A percentile compares a stretch with the other conserved stretches of the same genome.
phyloP scores from a whole-genome alignment of 352 stramenopile species.

The Phytophthora crassamura region DNA sequence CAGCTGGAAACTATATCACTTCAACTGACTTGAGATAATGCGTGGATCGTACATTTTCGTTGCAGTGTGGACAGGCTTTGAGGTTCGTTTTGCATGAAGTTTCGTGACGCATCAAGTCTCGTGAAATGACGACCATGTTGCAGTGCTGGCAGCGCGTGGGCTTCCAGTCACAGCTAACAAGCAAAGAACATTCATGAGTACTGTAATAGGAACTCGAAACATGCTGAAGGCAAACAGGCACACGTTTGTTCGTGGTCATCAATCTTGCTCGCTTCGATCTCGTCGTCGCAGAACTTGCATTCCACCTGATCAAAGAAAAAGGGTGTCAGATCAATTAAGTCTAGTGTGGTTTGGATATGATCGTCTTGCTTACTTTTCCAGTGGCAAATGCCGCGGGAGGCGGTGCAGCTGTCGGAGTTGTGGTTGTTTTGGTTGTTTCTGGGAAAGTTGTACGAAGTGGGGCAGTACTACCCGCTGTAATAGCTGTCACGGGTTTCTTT shows the following conservation, averaged over 20 bases:
- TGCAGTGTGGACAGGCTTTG: conserved; percentile 74
- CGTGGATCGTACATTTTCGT: conserved; percentile 50
- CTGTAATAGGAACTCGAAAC: neutral
- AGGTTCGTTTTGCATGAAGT: conserved; percentile 67
- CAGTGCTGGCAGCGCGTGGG: conserved; percentile 80
- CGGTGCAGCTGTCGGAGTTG: conserved; percentile 1
- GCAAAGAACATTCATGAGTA: neutral
- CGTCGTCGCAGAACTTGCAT: conserved; percentile 87
- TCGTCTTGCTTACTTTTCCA: conserved; percentile 24
- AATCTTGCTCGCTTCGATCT: conserved; percentile 58
- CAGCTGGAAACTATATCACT: neutral
- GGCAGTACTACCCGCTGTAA: conserved; percentile 6
- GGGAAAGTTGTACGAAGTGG: neutral
- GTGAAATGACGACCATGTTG: conserved; percentile 85
- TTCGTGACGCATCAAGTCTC: conserved; percentile 70
- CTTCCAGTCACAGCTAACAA: conserved; percentile 74
- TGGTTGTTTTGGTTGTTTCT: conserved; percentile 21
- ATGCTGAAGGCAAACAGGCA: neutral
- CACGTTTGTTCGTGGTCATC: conserved; percentile 72
- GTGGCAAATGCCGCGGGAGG: neutral
- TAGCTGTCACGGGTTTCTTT: conserved; percentile 31
- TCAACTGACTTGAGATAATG: no score
- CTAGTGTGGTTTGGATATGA: neutral
- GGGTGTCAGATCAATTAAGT: neutral
- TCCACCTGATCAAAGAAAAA: conserved; percentile 40